Conservation (phyloP, 2,329 filamentous ascomycete species). For the Xylaria arbuscula region DNA sequence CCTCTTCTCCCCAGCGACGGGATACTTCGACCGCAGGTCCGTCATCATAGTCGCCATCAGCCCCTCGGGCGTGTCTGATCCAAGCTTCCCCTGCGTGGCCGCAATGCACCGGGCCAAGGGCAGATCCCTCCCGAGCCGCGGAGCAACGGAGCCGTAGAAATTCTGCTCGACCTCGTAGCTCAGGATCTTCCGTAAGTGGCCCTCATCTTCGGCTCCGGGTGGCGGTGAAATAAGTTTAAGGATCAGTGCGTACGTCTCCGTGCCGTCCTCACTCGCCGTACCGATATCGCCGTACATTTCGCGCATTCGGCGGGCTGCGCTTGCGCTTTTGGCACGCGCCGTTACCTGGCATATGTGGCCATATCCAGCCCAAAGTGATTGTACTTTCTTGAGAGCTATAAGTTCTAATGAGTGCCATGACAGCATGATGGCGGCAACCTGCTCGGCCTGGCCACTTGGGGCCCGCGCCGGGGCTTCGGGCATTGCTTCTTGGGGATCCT, state of each 20-base stretch:
- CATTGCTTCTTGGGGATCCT: neutral
- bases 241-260: slow-evolving; percentile 57
- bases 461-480: neutral
- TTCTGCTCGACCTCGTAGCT: slow-evolving; percentile 75
- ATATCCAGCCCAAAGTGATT: slow-evolving; percentile 64
- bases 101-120: slow-evolving; percentile 42
- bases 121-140: slow-evolving; percentile 54
- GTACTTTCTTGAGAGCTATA: slow-evolving; percentile 53
- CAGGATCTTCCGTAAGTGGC: slow-evolving; percentile 72
- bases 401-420: slow-evolving; percentile 55
- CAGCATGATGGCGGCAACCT: slow-evolving; percentile 55
- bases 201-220: slow-evolving; percentile 60
- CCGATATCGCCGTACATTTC: slow-evolving; percentile 30
- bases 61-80: slow-evolving; percentile 47
- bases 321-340: slow-evolving; percentile 52
- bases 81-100: slow-evolving; percentile 40
- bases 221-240: slow-evolving; percentile 71
- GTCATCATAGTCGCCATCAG: slow-evolving; percentile 67
- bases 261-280: slow-evolving; percentile 27
- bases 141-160: slow-evolving; percentile 70
- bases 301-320: slow-evolving; percentile 34
- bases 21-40: slow-evolving; percentile 65
- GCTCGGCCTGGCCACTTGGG: slow-evolving; percentile 43
- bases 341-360: slow-evolving; percentile 67
- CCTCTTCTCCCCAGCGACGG: slow-evolving; percentile 67